phyloP scores from a whole-genome alignment of 306 rosid genomes.

The Glycine latifolia region DNA sequence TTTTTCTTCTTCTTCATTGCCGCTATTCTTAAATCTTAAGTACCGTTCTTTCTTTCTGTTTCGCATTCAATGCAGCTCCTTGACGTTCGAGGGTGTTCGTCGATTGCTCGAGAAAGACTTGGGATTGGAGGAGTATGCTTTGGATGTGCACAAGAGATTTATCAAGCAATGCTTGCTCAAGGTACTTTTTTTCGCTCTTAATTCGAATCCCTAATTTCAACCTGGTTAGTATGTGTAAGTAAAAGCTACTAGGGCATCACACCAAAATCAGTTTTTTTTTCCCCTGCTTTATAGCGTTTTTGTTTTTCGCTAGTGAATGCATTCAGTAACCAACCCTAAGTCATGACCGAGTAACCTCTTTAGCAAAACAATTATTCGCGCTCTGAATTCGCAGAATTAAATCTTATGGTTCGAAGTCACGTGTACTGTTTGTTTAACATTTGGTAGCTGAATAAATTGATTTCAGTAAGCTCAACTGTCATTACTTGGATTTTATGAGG shows the following conservation, averaged over 20 bases:
- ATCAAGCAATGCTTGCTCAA: constrained; percentile 76
- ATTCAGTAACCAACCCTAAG: constrained; percentile 1
- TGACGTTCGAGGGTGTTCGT: constrained; percentile 93
- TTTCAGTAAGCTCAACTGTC: neutral
- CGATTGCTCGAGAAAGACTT: constrained; percentile 91
- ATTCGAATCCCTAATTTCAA: constrained; percentile 35
- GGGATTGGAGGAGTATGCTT: constrained; percentile 64
- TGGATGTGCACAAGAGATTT: constrained; percentile 86
- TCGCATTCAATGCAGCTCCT: constrained; percentile 68
- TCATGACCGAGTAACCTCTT: neutral
- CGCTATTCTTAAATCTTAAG: neutral
- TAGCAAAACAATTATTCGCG: neutral
- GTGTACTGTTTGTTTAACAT: no score
- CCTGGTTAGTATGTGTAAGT: neutral
- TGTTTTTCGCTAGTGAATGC: neutral
- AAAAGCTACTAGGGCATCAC: constrained; percentile 1
- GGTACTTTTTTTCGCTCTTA: constrained; percentile 51
- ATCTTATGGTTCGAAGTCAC: neutral
- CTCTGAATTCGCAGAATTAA: neutral
- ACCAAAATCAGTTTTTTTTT: neutral
- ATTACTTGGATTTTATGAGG: constrained; percentile 21
- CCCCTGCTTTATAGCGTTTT: neutral
- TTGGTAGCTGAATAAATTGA: neutral
- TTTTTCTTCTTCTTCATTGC: neutral
- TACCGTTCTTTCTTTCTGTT: neutral